phyloP scores from a whole-genome alignment of 2,329 filamentous ascomycete species.

The Trichoderma citrinoviride region DNA sequence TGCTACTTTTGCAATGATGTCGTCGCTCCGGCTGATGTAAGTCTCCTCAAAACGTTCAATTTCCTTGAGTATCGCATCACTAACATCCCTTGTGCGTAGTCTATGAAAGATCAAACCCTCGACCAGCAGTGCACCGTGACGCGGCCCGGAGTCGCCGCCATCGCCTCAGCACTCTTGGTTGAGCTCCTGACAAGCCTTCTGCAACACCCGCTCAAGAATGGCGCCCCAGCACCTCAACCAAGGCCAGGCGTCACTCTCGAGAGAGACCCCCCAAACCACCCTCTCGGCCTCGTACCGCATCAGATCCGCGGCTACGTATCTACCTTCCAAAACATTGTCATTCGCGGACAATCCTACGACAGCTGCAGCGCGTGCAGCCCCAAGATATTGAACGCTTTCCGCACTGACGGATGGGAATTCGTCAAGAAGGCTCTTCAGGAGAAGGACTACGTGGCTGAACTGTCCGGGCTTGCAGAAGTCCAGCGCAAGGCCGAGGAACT shows the following conservation, averaged over 20 bases:
- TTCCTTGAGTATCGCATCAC: background rate
- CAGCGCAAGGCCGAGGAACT: constrained; percentile 56
- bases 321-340: constrained; percentile 69
- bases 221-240: constrained; percentile 56
- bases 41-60: constrained; percentile 34
- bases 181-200: constrained; percentile 84
- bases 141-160: constrained; percentile 84
- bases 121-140: constrained; percentile 99
- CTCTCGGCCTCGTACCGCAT: constrained; percentile 71
- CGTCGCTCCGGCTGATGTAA: constrained; percentile 87
- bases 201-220: constrained; percentile 74
- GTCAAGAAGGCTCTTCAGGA: constrained; percentile 71
- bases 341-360: constrained; percentile 73
- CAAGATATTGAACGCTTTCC: constrained; percentile 66
- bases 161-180: constrained; percentile 86
- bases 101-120: constrained; percentile 88
- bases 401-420: constrained; percentile 69
- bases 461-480: constrained; percentile 73
- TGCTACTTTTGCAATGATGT: constrained; percentile 99
- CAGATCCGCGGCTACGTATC: constrained; percentile 76
- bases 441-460: constrained; percentile 73
- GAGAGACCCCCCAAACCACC: constrained; percentile 56
- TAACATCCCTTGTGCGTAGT: constrained; percentile 50
- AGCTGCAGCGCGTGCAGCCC: constrained; percentile 78
- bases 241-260: constrained; percentile 45